These are phyloP conservation scores for Pichia sp. DNA, from an alignment of 1,139 yeast genomes.

Conservation along the genomic window DNA sequence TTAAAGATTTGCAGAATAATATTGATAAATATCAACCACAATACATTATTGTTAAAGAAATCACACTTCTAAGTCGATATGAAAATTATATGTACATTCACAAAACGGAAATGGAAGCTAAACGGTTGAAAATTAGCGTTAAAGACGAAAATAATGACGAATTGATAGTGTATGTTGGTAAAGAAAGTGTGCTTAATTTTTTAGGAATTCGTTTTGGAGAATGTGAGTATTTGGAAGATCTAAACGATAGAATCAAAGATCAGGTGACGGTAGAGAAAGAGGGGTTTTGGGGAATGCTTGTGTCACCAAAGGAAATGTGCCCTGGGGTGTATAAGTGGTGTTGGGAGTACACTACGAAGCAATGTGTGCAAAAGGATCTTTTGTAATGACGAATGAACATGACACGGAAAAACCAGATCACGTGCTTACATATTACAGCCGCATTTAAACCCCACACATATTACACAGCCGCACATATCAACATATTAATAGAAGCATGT, in stretches of 20 bases:
- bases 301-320: conserved; percentile 1
- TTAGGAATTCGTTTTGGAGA: background rate
- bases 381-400: too few species aligned
- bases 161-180: background rate
- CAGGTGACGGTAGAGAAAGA: background rate
- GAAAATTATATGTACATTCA: background rate
- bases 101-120: background rate
- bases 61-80: background rate
- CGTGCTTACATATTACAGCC: too few species aligned
- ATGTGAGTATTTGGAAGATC: background rate
- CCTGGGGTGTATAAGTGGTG: conserved; percentile 10
- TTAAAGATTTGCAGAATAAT: background rate
- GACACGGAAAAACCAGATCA: too few species aligned
- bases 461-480: too few species aligned
- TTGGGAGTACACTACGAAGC: conserved; percentile 9
- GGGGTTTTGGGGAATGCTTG: conserved; percentile 5
- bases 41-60: conserved; percentile 1
- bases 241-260: background rate
- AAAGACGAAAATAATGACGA: conserved; percentile 6
- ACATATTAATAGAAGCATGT: too few species aligned
- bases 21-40: conserved; percentile 1
- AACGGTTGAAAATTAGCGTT: background rate
- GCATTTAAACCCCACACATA: too few species aligned
- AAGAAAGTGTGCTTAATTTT: conserved; percentile 4
- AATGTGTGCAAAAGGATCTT: too few species aligned